Evolutionary conservation across 257 asterid species (phyloP), one percentile per base, ranked within the genome.

Genomic region (Penstemon davidsonii): DNA sequence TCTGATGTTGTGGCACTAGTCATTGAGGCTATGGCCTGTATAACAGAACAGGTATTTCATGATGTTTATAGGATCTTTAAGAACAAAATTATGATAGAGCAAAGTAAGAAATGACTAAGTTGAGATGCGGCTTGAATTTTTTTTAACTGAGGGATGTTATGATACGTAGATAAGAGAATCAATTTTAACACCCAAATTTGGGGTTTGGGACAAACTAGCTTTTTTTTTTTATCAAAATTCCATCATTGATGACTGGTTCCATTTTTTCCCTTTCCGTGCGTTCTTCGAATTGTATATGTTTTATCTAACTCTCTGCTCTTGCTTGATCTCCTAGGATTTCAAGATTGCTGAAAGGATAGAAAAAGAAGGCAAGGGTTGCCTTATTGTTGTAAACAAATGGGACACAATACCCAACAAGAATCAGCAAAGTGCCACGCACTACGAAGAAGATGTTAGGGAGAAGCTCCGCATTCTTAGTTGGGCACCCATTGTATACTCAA

Each of bases 301-400:
- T 42, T 45, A 25, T 58, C 33, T 8, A 50, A 66, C 70, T 73
- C 13, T 57, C 58, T 61, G 50, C 39, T 46, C 39, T 73, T 62
- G 54, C 37, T 69, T 62, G 63, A 59, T 47, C 70, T 73, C 56
- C 15, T 64, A 93, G 96, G 99, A 93, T 75, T 82, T 66, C 83
- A 93, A 83, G 87, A 93, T 93, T 79, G 96, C 99, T 68, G 99
- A 90, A 76, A 86, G 76, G 72, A 88, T 93, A 75, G 97, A 90
- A 71, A 79, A 71, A 64, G 99, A 93, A 88, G 99, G 99, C 61
- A 93, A 93, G 75, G 99, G 97, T 64, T 90, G 99, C 84, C 76
- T 93, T 43, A 84, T 93, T 61, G 99, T 93, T 66, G 99, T 93
- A 76, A 93, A 93, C 85, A 93, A 93, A 86, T 93, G 99, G 99